These are phyloP conservation scores for Phenoliferia sp. DNA, from an alignment of 1,284 basidiomycete species.

Conservation along the genomic window DNA sequence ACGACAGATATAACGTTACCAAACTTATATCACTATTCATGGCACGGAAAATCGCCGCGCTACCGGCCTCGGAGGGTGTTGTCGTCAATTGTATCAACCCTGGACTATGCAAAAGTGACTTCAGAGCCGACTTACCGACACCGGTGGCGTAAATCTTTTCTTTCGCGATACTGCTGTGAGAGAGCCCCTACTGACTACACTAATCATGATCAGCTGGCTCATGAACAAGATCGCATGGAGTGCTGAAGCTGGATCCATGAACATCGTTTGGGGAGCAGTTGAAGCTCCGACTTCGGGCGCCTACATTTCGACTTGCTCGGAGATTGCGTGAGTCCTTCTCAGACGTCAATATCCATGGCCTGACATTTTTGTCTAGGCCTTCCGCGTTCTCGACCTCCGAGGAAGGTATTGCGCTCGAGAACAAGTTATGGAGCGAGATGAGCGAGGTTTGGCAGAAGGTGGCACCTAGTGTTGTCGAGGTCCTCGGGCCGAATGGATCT, in stretches of 20 bases:
- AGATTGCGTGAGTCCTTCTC: conserved; percentile 3
- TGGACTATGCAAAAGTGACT: conserved; percentile 26
- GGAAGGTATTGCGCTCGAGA: neutral
- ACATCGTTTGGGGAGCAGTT: conserved; percentile 12
- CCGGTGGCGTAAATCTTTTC: neutral
- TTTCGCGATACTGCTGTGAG: neutral
- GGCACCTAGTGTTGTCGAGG: no score
- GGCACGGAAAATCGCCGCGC: conserved; percentile 17
- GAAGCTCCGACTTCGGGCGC: conserved; percentile 9
- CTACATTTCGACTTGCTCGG: conserved; percentile 11
- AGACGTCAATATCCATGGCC: neutral
- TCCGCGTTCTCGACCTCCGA: neutral
- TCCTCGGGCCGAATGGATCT: no score
- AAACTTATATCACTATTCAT: conserved; percentile 29
- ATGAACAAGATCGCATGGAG: conserved; percentile 7
- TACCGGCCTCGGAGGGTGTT: conserved; percentile 7
- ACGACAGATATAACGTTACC: conserved; percentile 25
- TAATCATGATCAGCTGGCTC: neutral
- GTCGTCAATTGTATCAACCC: conserved; percentile 33
- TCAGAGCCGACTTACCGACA: conserved; percentile 14
- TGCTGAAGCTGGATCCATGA: conserved; percentile 11
- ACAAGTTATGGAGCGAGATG: neutral
- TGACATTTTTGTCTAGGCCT: neutral
- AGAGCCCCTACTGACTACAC: neutral
- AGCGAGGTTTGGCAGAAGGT: neutral